These are phyloP conservation scores for Trichoderma sp. DNA, from an alignment of 2,329 filamentous ascomycete genomes.

Conservation along the genomic window DNA sequence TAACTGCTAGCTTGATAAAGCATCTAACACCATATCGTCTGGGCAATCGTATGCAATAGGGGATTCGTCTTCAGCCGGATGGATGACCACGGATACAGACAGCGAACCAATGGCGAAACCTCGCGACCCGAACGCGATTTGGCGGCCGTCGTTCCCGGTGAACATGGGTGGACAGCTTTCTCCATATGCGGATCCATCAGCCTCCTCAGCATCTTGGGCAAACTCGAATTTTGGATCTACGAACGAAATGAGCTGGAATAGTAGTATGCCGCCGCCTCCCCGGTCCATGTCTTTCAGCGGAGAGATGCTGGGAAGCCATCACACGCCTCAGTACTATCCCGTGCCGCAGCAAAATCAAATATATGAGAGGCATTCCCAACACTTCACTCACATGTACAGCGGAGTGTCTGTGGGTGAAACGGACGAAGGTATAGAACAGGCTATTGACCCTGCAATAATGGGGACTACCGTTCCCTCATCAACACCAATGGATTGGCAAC, in stretches of 20 bases:
- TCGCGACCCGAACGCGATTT: constrained; percentile 43
- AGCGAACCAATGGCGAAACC: constrained; percentile 41
- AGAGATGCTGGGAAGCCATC: constrained; percentile 37
- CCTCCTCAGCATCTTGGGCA: constrained; percentile 43
- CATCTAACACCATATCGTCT: constrained; percentile 33
- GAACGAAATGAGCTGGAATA: constrained; percentile 45
- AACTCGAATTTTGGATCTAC: constrained; percentile 38
- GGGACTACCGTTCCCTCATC: constrained; percentile 35
- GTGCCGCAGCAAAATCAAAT: constrained; percentile 39
- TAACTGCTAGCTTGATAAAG: constrained; percentile 25
- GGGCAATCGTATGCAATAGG: constrained; percentile 39
- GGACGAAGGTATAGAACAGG: constrained; percentile 26
- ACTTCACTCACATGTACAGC: constrained; percentile 45
- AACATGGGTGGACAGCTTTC: constrained; percentile 45
- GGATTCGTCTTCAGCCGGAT: constrained; percentile 39
- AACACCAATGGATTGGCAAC: constrained; percentile 44
- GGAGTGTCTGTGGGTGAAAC: constrained; percentile 37
- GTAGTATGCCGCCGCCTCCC: constrained; percentile 39
- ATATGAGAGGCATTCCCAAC: constrained; percentile 42
- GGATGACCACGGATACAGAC: constrained; percentile 44
- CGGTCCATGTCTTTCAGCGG: constrained; percentile 50
- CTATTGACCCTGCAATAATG: constrained; percentile 28
- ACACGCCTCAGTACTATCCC: constrained; percentile 39
- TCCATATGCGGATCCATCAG: constrained; percentile 44
- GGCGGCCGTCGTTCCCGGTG: constrained; percentile 51